Percentiles rank a stretch among this genome's conserved stretches.
These are phyloP conservation scores for Solanum hybrid DNA, from an alignment of 305 asterid genomes.

Conservation along the genomic window DNA sequence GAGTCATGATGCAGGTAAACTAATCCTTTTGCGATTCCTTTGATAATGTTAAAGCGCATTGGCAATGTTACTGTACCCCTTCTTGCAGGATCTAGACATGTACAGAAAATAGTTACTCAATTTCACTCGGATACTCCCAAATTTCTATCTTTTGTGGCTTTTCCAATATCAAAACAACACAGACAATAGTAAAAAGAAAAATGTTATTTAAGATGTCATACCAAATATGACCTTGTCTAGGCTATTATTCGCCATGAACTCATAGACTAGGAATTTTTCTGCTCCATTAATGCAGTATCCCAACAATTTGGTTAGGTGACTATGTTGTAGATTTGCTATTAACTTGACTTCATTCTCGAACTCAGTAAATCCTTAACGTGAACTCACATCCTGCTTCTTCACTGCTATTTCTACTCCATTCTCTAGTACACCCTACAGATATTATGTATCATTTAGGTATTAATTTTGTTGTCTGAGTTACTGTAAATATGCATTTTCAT, in stretches of 20 bases:
- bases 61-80: constrained; percentile 18
- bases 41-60: constrained; percentile 22
- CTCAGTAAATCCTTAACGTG: constrained; percentile 31
- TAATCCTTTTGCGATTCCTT: constrained; percentile 38
- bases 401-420: constrained; percentile 34
- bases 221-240: constrained; percentile 34
- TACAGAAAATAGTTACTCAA: not conserved
- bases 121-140: not conserved
- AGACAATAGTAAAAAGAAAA: not conserved
- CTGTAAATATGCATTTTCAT: not conserved
- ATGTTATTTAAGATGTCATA: not conserved
- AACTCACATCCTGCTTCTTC: constrained; percentile 17
- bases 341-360: constrained; percentile 32
- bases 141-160: not conserved
- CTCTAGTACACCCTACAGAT: constrained; percentile 21
- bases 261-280: constrained; percentile 36
- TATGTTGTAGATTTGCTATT: constrained; percentile 36
- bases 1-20: constrained; percentile 36
- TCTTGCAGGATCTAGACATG: constrained; percentile 18
- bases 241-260: constrained; percentile 42
- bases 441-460: not conserved
- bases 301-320: constrained; percentile 34
- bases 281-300: constrained; percentile 31
- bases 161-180: not conserved
- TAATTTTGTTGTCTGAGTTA: not conserved